These are phyloP conservation scores for Penicillium sp. DNA, from an alignment of 2,329 filamentous ascomycete species.

Conservation along the genomic window DNA sequence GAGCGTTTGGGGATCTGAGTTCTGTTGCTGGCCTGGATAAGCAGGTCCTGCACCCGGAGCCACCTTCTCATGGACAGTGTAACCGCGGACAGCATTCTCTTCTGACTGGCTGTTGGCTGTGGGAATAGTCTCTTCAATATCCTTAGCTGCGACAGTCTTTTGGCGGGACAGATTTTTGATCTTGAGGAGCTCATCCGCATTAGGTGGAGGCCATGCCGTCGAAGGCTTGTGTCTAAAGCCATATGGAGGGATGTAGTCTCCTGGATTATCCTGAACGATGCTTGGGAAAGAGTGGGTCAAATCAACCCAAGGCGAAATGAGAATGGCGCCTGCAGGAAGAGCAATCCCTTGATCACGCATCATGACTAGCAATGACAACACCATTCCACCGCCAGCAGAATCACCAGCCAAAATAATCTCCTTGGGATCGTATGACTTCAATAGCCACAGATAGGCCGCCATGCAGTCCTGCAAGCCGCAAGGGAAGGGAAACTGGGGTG, in stretches of 20 bases:
- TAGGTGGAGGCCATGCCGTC: slow-evolving; percentile 87
- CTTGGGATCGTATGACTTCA: slow-evolving; percentile 71
- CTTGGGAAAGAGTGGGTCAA: slow-evolving; percentile 94
- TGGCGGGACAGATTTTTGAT: slow-evolving; percentile 51
- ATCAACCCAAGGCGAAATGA: slow-evolving; percentile 96
- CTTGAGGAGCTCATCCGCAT: slow-evolving; percentile 66
- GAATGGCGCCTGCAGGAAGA: slow-evolving; percentile 81
- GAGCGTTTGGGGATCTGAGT: slow-evolving; percentile 15
- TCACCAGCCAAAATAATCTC: slow-evolving; percentile 89
- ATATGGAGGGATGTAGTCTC: slow-evolving; percentile 84
- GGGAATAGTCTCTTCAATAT: slow-evolving; percentile 20
- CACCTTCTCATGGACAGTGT: slow-evolving; percentile 25
- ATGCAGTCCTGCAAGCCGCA: slow-evolving; percentile 89
- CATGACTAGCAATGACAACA: slow-evolving; percentile 73
- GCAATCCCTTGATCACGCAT: slow-evolving; percentile 81
- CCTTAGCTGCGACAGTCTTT: slow-evolving; percentile 30
- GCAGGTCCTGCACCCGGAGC: slow-evolving; percentile 11
- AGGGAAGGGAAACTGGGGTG: slow-evolving; percentile 93
- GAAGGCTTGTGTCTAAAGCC: slow-evolving; percentile 93
- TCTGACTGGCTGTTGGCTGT: slow-evolving; percentile 23
- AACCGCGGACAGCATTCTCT: slow-evolving; percentile 34
- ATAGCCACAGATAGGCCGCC: slow-evolving; percentile 79
- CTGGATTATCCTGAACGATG: slow-evolving; percentile 66
- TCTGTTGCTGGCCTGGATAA: slow-evolving; percentile 25
- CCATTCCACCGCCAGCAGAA: slow-evolving; percentile 90